Evolutionary conservation across 1,284 basidiomycete species (phyloP), one percentile per base, ranked within the genome.

Genomic region (Pulchroboletus neoregius): DNA sequence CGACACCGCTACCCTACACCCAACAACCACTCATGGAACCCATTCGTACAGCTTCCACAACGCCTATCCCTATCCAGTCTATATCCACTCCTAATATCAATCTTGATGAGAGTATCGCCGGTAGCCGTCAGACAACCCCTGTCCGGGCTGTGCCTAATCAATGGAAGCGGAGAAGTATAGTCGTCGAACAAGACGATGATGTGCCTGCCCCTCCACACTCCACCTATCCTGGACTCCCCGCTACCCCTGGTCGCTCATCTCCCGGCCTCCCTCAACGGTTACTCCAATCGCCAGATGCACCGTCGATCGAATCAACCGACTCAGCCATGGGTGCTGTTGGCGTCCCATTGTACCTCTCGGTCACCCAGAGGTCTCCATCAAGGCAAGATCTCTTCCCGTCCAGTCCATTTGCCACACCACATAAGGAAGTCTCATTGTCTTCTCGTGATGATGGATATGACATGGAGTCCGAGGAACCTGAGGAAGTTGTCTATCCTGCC

Each of bases 361-460:
- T 52, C 23, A 69, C 67, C 32, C 67, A 74, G 38, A 69, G 75
- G 42, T 68, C 71, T 9, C 68, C 74, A 16, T 75, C 74, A n/a
- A 68, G 74, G 48, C 75, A 74, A 43, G 82, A 84, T 46, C 36
- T 63, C 11, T 82, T 84, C 62, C 78, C 82, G 4, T 78, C 73
- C 36, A 88, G 84, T 63, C 85, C 87, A 10, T 88, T 87, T 57
- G 75, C 75, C n/a, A 79, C 78, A 2, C 86, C 84, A 1, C 61
- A 84, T 45, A 79, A 76, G 62, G 85, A 87, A 62, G 71, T 72
- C 30, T 66, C 68, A 2, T 28, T 65, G 11, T 54, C 68, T 35
- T 67, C 67, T 16, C 71, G 69, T 32, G 80, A 84, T 33, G 83
- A 84, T 11, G 82, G 82, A 13, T 75, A 68, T 24, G 62, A 63